Conservation (phyloP, 2,329 filamentous ascomycete genomes). For the Beauveria sp. region DNA sequence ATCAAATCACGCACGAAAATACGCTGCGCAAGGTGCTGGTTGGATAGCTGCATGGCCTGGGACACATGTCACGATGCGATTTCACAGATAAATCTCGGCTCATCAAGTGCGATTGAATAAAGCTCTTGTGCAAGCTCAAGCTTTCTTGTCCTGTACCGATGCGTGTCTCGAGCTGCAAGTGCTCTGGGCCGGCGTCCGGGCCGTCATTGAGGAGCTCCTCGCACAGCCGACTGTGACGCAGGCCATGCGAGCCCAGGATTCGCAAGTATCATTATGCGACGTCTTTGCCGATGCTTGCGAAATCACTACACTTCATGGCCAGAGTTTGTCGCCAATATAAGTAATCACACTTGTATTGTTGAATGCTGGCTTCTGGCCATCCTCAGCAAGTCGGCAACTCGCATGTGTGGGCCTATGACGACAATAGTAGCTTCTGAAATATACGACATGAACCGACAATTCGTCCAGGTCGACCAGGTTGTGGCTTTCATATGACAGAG, state of each 20-base stretch:
- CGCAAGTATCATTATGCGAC: neutral
- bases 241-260: neutral
- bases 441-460: neutral
- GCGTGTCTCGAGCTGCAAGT: neutral
- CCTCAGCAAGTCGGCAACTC: neutral
- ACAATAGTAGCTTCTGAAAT: neutral
- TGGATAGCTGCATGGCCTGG: neutral
- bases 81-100: neutral
- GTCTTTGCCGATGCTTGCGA: neutral
- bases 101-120: neutral
- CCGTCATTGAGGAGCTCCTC: neutral
- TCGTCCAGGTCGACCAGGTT: too few relatives aligned
- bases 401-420: neutral
- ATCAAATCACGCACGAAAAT: neutral
- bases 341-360: neutral
- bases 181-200: neutral
- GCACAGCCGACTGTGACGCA: neutral
- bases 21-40: neutral
- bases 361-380: neutral
- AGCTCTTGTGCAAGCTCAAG: neutral
- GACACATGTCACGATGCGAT: too few relatives aligned
- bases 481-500: slow-evolving; percentile 44
- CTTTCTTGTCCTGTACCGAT: neutral
- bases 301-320: neutral
- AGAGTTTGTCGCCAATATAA: neutral